Evolutionary conservation across 129 eudicot genomes (phyloP), one percentile per base, ranked within the genome.

Genomic region (Chrysanthemum makinoi): DNA sequence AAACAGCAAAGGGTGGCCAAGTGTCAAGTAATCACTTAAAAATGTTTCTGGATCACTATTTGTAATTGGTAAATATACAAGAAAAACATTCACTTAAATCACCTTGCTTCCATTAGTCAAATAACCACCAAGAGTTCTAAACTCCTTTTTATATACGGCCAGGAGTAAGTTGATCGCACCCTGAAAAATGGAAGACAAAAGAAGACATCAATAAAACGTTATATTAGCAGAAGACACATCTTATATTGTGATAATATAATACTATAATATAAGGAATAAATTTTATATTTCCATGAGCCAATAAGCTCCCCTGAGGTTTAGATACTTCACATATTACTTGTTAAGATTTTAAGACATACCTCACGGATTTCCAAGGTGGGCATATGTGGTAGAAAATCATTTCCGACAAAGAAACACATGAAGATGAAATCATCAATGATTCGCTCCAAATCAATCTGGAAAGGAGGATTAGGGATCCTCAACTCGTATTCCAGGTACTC

Each of bases 361-460:
- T 90, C 96, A 14, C 94, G 95, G 46, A 87, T 90, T 81, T 90
- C 96, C 68, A 90, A 80, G 3, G 94, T 90, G 11, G 96, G 96
- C 96, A 90, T 90, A 73, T 90, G 96, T 26, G 94, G 96, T 65
- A 90, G 71, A 66, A 90, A 90, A 56, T 90, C 96, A 68, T 87
- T 85, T 64, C 96, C 96, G 16, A 87, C 96, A 81, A 90, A 90
- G 77, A 90, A 90, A 75, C 96, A 90, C 65, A 90, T 83, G 82
- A 90, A 90, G 73, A 90, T 85, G 68, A 90, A 90, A 62, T 90
- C 94, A 61, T 90, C 96, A 33, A 90, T 53, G 35, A 87, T 83
- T 73, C 91, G 63, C 77, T 90, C 96, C 19, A 90, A 82, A 60
- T 90, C 88, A 68, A 87, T 74, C 85, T 90, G 62, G 35, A 77